phyloP scores from a whole-genome alignment of 1,284 basidiomycete genomes.

The Neolentinus lepideus region DNA sequence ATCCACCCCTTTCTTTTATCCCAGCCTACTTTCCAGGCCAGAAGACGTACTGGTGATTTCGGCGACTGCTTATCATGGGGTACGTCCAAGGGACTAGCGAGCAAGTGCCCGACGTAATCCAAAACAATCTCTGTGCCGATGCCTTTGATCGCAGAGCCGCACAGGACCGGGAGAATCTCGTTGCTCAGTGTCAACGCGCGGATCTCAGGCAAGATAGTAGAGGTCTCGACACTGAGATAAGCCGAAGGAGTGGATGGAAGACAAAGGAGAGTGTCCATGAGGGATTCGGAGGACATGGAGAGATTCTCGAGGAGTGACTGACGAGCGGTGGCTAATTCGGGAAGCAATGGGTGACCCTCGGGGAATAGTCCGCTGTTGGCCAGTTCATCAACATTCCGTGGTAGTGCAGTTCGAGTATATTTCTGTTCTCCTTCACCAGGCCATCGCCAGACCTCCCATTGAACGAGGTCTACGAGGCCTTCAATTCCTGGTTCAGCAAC shows the following conservation, averaged over 20 bases:
- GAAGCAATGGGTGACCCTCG: constrained; percentile 52
- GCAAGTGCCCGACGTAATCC: constrained; percentile 73
- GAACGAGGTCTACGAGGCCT: constrained; percentile 74
- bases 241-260: constrained; percentile 51
- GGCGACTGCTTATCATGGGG: constrained; percentile 31
- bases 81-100: constrained; percentile 76
- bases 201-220: constrained; percentile 53
- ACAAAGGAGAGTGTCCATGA: constrained; percentile 65
- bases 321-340: constrained; percentile 62
- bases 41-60: constrained; percentile 48
- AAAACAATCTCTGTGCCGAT: constrained; percentile 78
- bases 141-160: constrained; percentile 77
- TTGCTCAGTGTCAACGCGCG: constrained; percentile 62
- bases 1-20: constrained; percentile 83
- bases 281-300: constrained; percentile 71
- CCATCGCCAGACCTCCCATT: constrained; percentile 78
- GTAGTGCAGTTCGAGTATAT: constrained; percentile 41
- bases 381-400: constrained; percentile 38
- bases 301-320: constrained; percentile 68
- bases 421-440: constrained; percentile 31
- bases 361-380: constrained; percentile 37
- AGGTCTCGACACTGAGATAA: constrained; percentile 50
- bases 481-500: constrained; percentile 70
- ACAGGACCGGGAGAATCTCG: constrained; percentile 72
- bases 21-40: constrained; percentile 90